A percentile compares a stretch with the other conserved stretches of the same genome.
phyloP scores from a whole-genome alignment of 768 basidiomycete species.

The Boletus rufocinnamomeus region DNA sequence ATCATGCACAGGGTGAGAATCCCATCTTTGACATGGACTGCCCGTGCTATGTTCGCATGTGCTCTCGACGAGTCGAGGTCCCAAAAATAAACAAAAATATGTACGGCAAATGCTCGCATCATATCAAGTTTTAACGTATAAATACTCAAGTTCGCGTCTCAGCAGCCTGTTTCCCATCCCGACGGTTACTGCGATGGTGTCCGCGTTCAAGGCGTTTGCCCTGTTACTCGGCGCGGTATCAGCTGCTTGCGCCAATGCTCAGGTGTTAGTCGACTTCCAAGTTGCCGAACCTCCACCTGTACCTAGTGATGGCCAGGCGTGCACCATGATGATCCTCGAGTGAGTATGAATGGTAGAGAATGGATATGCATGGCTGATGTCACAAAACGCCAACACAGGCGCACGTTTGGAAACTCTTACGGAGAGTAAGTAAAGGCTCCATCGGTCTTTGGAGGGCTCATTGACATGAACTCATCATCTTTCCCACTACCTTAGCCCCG shows the following conservation, averaged over 20 bases:
- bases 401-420: constrained; percentile 72
- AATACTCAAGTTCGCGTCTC: constrained; percentile 3
- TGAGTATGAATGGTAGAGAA: constrained; percentile 32
- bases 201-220: constrained; percentile 11
- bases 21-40: background rate
- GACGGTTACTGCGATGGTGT: constrained; percentile 24
- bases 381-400: constrained; percentile 39
- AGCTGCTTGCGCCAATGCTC: constrained; percentile 19
- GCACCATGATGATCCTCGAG: constrained; percentile 66
- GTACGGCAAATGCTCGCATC: background rate
- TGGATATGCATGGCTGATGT: background rate
- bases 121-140: background rate
- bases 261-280: constrained; percentile 60
- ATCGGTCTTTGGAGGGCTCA: background rate
- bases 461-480: background rate
- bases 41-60: background rate
- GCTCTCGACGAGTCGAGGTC: background rate
- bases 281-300: constrained; percentile 72
- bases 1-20: background rate
- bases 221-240: constrained; percentile 16
- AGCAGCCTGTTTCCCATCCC: constrained; percentile 2
- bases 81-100: constrained; percentile 3
- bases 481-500: constrained; percentile 44
- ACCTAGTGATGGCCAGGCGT: constrained; percentile 59
- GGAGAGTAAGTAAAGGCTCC: constrained; percentile 49